Percentiles rank a stretch among this genome's conserved stretches.
Evolutionary conservation across 805 yeast genomes (phyloP).

Genomic region (Yamadazyma philogaea): DNA sequence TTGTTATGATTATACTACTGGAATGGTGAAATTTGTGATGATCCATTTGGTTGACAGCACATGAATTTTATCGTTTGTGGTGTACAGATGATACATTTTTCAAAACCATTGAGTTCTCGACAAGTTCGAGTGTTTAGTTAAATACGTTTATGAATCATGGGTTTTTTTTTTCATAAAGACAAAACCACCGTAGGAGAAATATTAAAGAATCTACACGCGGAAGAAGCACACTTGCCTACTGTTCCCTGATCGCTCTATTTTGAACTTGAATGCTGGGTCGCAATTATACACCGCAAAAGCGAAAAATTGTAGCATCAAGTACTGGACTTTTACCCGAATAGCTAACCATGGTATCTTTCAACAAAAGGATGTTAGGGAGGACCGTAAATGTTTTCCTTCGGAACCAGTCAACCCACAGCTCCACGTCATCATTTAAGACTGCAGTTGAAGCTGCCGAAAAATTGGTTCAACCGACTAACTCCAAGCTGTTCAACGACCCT

Average conservation of each 20-base stretch:
- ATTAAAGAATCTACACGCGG: too few species aligned
- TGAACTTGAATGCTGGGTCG: not conserved
- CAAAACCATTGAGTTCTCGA: too few species aligned
- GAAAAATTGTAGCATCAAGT: not conserved
- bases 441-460: conserved; percentile 74
- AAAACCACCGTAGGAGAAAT: too few species aligned
- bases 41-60: too few species aligned
- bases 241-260: not conserved
- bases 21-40: too few species aligned
- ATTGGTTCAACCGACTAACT: conserved; percentile 59
- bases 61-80: too few species aligned
- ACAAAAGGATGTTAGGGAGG: not conserved
- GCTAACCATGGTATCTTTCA: not conserved
- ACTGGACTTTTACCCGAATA: not conserved
- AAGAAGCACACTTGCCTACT: too few species aligned
- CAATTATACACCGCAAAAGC: not conserved
- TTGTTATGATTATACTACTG: too few species aligned
- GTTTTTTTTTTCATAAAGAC: too few species aligned
- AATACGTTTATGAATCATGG: too few species aligned
- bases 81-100: too few species aligned
- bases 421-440: conserved; percentile 31
- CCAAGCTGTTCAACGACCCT: conserved; percentile 66
- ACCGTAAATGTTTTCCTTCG: conserved; percentile 1
- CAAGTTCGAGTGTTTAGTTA: too few species aligned
- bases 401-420: not conserved